Evolutionary conservation across 2,329 filamentous ascomycete species (phyloP).

Genomic region (Fusarium fracticaudum): DNA sequence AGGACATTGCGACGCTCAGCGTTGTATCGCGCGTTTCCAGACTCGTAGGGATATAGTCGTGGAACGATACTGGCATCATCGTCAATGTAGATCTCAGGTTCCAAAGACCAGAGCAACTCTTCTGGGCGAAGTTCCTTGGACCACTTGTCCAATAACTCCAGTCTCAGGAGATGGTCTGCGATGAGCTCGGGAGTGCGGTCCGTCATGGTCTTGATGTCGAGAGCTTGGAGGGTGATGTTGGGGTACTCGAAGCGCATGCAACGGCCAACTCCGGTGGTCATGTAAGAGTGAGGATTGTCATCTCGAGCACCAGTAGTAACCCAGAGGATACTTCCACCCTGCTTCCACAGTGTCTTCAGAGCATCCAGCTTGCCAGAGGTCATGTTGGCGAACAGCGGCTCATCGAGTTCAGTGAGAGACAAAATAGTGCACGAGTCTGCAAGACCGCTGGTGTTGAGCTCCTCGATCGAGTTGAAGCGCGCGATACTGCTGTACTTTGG

Average conservation of each 20-base stretch:
- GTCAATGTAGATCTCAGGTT: not conserved
- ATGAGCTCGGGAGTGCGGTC: not conserved
- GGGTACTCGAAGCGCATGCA: not conserved
- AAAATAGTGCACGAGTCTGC: not conserved
- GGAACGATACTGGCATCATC: not conserved
- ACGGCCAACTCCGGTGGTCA: not conserved
- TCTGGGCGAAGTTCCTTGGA: not conserved
- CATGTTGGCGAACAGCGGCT: not conserved
- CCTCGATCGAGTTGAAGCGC: not conserved
- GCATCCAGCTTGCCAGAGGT: accelerated
- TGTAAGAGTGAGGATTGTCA: not conserved
- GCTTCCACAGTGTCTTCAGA: not conserved
- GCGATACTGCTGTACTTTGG: not conserved
- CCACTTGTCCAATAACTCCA: not conserved
- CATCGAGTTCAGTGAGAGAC: not conserved
- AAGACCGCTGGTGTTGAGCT: not conserved
- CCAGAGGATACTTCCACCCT: not conserved
- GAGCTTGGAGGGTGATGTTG: not conserved
- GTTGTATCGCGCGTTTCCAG: not conserved
- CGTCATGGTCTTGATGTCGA: not conserved
- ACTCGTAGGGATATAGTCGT: not conserved
- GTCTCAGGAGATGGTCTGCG: not conserved
- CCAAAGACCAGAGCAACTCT: not conserved
- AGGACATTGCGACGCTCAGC: accelerated
- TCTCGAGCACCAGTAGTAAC: not conserved